Evolutionary conservation across 176 grass and related monocot species (phyloP).

Genomic region (Calamus simplicifolius): DNA sequence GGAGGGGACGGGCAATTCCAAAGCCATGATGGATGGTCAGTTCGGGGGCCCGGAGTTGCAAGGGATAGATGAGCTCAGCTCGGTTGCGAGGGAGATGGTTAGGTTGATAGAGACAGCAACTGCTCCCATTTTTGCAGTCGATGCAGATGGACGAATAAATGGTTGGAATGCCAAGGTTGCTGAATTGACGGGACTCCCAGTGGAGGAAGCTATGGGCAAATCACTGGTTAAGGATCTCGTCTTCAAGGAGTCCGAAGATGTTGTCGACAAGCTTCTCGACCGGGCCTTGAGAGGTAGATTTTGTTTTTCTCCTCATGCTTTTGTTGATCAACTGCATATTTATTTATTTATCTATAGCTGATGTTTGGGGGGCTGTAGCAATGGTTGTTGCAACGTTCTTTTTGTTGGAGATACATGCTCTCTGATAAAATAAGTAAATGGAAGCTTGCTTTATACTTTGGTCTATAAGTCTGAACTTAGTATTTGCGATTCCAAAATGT

Average conservation of each 20-base stretch:
- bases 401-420: no score
- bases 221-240: conserved; percentile 87
- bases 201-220: conserved; percentile 94
- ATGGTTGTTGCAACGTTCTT: no score
- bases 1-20: conserved; percentile 57
- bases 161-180: conserved; percentile 98
- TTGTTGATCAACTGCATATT: background rate
- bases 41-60: conserved; percentile 62
- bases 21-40: conserved; percentile 55
- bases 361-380: no score
- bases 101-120: conserved; percentile 90
- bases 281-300: conserved; percentile 68
- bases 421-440: no score
- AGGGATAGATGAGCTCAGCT: conserved; percentile 88
- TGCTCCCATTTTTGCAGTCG: conserved; percentile 92
- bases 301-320: conserved; percentile 18
- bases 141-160: conserved; percentile 79
- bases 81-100: conserved; percentile 92
- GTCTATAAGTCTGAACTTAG: no score
- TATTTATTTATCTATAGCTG: no score
- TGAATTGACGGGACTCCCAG: conserved; percentile 77
- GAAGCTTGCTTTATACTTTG: no score
- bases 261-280: conserved; percentile 59
- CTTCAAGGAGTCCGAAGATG: conserved; percentile 60
- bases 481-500: no score